A percentile compares a stretch with the other conserved stretches of the same genome.
These are phyloP conservation scores for Pseudogymnoascus sp. DNA, from an alignment of 2,329 filamentous ascomycete species.

Conservation along the genomic window DNA sequence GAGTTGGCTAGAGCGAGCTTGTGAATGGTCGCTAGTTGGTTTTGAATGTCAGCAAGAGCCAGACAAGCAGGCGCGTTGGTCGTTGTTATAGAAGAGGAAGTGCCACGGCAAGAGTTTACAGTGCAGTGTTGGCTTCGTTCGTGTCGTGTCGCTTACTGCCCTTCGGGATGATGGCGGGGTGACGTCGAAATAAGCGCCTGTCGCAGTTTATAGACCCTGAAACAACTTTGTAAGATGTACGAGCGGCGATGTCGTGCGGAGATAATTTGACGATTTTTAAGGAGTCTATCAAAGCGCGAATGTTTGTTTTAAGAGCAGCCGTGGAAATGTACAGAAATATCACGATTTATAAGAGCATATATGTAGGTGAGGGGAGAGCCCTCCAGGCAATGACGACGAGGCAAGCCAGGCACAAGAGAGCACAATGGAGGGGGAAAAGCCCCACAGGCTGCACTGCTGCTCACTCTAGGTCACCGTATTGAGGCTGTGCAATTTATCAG, in stretches of 20 bases:
- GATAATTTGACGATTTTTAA: neutral
- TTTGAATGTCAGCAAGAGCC: neutral
- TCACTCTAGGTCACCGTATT: conserved; percentile 12
- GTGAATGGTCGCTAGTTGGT: neutral
- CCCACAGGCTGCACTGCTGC: neutral
- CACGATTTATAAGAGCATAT: neutral
- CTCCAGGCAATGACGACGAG: neutral
- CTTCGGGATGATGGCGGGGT: conserved; percentile 1
- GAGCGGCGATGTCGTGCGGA: neutral
- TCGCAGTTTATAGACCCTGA: conserved; percentile 4
- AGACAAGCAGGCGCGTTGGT: neutral
- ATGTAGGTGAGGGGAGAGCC: neutral
- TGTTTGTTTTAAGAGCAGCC: neutral
- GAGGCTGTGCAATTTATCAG: conserved; percentile 10
- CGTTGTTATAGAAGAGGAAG: neutral
- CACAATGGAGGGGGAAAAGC: conserved; percentile 7
- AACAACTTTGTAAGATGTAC: neutral
- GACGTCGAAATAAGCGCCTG: conserved; percentile 9
- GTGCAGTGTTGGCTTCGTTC: neutral
- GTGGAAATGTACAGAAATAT: neutral
- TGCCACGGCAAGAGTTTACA: neutral
- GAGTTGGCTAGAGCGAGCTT: neutral
- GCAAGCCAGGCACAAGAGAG: conserved; percentile 2
- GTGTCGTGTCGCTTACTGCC: conserved; percentile 7
- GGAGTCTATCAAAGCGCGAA: too few species aligned